Evolutionary conservation across 495 filamentous ascomycete genomes (phyloP).

Genomic region (Staphylotrichum tortipilum): DNA sequence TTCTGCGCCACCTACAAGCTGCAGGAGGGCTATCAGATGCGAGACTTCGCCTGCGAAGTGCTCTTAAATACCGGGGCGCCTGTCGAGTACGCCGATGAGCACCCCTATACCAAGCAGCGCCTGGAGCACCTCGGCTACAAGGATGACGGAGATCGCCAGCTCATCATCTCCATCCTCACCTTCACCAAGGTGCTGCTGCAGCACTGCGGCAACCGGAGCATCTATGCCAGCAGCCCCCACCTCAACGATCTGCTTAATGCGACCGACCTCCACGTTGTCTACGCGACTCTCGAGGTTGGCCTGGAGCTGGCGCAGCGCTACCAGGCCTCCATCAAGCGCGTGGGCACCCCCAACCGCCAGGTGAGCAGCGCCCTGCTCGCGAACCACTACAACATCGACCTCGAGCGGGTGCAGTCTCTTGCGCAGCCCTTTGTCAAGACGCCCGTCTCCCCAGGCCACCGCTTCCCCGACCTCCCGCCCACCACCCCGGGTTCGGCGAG

Average conservation of each 20-base stretch:
- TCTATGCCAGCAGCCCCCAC: constrained; percentile 84
- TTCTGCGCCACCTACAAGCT: constrained; percentile 77
- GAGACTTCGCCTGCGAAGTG: constrained; percentile 58
- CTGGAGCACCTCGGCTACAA: constrained; percentile 53
- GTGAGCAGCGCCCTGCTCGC: constrained; percentile 65
- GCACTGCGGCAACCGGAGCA: constrained; percentile 93
- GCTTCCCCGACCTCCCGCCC: constrained; percentile 32
- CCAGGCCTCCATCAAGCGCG: constrained; percentile 72
- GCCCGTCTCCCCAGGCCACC: constrained; percentile 25
- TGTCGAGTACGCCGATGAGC: constrained; percentile 30
- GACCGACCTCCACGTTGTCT: constrained; percentile 68
- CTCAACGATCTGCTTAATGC: constrained; percentile 82
- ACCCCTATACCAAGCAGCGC: constrained; percentile 36
- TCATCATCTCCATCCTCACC: constrained; percentile 68
- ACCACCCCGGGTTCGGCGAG: constrained; percentile 37
- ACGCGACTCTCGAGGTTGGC: constrained; percentile 63
- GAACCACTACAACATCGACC: constrained; percentile 88
- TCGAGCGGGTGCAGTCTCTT: constrained; percentile 77
- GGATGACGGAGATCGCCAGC: constrained; percentile 64
- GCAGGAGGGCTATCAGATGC: constrained; percentile 68
- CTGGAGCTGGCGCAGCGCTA: constrained; percentile 86
- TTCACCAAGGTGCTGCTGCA: constrained; percentile 84
- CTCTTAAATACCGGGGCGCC: constrained; percentile 45
- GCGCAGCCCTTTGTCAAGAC: constrained; percentile 75
- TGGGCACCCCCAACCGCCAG: constrained; percentile 45